Percentiles rank a stretch among this genome's conserved stretches.
phyloP scores from a whole-genome alignment of 768 basidiomycete species.

The Candolleomyces aberdarensis region DNA sequence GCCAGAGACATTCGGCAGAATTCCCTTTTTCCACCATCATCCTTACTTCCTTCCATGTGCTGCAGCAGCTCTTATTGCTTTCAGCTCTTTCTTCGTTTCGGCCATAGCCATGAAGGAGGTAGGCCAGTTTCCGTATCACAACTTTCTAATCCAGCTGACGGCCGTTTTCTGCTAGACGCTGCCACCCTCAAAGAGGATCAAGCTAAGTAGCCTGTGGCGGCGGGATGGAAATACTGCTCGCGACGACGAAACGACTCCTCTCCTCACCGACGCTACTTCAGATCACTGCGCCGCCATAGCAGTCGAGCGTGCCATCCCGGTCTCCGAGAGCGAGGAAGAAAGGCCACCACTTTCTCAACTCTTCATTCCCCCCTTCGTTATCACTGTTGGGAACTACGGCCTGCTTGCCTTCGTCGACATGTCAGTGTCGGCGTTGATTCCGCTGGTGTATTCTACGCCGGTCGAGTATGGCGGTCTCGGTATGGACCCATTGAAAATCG shows the following conservation, averaged over 20 bases:
- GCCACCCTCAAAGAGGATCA: background rate
- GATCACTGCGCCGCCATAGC: background rate
- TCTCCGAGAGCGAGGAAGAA: background rate
- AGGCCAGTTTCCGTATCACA: background rate
- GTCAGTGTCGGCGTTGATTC: conserved; percentile 32
- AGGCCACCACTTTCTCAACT: conserved; percentile 1
- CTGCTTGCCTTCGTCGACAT: conserved; percentile 38
- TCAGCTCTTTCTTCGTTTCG: conserved; percentile 31
- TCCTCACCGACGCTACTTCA: too few relatives aligned
- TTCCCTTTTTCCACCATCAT: conserved; percentile 29
- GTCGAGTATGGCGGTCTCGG: conserved; percentile 62
- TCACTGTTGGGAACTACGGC: conserved; percentile 29
- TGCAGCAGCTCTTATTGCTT: conserved; percentile 31
- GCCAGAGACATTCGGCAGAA: conserved; percentile 52
- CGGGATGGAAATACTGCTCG: background rate
- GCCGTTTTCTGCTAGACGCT: background rate
- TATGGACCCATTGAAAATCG: conserved; percentile 59
- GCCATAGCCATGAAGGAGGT: conserved; percentile 44
- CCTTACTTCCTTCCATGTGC: conserved; percentile 52
- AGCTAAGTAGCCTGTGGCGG: background rate
- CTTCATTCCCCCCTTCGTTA: conserved; percentile 7
- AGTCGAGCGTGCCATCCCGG: background rate
- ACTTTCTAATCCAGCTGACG: background rate
- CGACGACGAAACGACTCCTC: background rate
- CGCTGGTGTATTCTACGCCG: conserved; percentile 55